A percentile compares a stretch with the other conserved stretches of the same genome.
Evolutionary conservation across 2,329 filamentous ascomycete species (phyloP).

Genomic region (Sporothrix euskadiensis): DNA sequence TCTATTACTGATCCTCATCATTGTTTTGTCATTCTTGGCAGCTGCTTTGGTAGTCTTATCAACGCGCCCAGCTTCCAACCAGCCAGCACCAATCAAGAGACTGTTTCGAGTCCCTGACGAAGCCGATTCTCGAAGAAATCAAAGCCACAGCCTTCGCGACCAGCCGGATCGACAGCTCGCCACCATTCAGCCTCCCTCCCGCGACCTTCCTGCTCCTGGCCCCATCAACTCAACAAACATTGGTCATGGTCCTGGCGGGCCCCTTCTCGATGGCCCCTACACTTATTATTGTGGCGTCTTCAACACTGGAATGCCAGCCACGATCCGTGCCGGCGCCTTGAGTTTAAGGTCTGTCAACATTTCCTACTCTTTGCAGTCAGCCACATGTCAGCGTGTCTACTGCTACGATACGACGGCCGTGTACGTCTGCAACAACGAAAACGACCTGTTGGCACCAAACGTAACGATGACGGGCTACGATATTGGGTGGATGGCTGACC

Average conservation of each 20-base stretch:
- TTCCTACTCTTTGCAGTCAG: neutral
- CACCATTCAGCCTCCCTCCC: neutral
- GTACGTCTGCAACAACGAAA: conserved; percentile 31
- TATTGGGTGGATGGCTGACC: conserved; percentile 31
- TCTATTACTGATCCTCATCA: neutral
- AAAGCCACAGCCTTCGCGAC: neutral
- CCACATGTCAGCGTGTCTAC: conserved; percentile 30
- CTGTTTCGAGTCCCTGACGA: neutral
- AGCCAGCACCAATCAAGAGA: neutral
- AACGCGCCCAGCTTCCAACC: neutral
- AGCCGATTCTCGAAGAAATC: neutral
- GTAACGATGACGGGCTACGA: conserved; percentile 19
- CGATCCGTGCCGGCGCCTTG: conserved; percentile 19
- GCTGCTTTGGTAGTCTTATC: neutral
- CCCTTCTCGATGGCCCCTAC: conserved; percentile 29
- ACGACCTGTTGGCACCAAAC: neutral
- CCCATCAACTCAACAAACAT: neutral
- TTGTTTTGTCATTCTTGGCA: neutral
- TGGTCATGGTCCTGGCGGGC: conserved; percentile 28
- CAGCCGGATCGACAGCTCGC: neutral
- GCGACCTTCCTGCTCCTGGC: conserved; percentile 24
- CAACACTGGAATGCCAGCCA: conserved; percentile 25
- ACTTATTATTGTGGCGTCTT: conserved; percentile 33
- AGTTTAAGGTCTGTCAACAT: conserved; percentile 23
- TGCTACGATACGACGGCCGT: conserved; percentile 32